Percentiles rank a stretch among this genome's conserved stretches.
Conservation (phyloP, 306 rosid genomes). For the Dalbergia oliveri region DNA sequence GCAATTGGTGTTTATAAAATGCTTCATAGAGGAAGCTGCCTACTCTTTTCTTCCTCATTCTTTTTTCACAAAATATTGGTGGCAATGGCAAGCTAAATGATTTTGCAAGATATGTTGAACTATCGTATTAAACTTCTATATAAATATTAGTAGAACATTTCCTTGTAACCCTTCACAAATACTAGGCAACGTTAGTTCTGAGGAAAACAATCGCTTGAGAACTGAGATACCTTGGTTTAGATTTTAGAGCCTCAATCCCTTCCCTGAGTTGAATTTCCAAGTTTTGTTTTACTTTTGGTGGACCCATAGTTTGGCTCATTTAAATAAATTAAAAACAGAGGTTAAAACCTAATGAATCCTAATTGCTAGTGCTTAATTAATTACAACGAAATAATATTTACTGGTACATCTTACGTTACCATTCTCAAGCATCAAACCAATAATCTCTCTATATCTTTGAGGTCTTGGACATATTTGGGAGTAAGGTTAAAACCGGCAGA, state of each 20-base stretch:
- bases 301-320: not conserved
- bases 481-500: conserved; percentile 44
- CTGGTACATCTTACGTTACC: conserved; percentile 7
- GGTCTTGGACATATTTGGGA: conserved; percentile 44
- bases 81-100: not conserved
- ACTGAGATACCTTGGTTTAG: not conserved
- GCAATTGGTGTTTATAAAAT: not conserved
- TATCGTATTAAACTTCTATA: not conserved
- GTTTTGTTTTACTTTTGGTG: not conserved
- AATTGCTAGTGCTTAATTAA: not conserved
- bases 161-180: not conserved
- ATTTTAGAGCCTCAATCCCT: not conserved
- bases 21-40: too few species aligned
- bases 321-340: conserved; percentile 4
- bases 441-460: conserved; percentile 20
- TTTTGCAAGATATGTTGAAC: not conserved
- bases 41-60: too few species aligned
- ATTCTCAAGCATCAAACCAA: conserved; percentile 9
- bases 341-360: not conserved
- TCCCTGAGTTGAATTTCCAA: not conserved
- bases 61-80: not conserved
- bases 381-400: too few species aligned
- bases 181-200: not conserved
- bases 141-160: not conserved
- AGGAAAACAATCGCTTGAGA: not conserved